These are phyloP conservation scores for Rozella allomycis DNA, from an alignment of 371 early-diverging fungal species.

Conservation along the genomic window DNA sequence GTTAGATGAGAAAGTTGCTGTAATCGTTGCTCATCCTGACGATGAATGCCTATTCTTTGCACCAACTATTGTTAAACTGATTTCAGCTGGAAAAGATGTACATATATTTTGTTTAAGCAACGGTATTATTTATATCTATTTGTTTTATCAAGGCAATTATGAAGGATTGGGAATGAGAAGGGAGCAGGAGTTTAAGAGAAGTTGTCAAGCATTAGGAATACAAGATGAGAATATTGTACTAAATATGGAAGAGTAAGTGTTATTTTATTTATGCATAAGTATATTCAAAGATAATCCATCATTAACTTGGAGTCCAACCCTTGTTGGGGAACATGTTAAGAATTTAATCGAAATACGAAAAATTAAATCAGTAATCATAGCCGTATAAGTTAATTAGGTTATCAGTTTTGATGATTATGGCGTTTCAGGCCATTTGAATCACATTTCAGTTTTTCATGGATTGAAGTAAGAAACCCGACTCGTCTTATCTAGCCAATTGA, in stretches of 20 bases:
- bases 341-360: constrained; percentile 8
- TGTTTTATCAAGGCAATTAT: no score
- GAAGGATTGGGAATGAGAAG: constrained; percentile 44
- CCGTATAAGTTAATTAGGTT: constrained; percentile 20
- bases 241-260: constrained; percentile 24
- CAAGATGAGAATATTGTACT: constrained; percentile 28
- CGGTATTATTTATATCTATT: constrained; percentile 62
- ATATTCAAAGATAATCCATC: constrained; percentile 54
- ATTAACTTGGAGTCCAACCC: constrained; percentile 37
- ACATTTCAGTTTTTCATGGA: constrained; percentile 56
- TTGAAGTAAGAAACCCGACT: constrained; percentile 44
- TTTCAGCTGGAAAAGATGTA: constrained; percentile 12
- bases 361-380: neutral
- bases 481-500: no score
- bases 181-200: constrained; percentile 46
- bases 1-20: constrained; percentile 22
- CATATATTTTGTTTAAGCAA: neutral
- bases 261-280: constrained; percentile 20
- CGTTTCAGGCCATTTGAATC: constrained; percentile 83
- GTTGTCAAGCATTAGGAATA: constrained; percentile 44
- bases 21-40: constrained; percentile 95
- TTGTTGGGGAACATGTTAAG: constrained; percentile 32
- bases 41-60: constrained; percentile 99
- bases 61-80: constrained; percentile 43
- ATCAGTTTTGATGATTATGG: constrained; percentile 86